These are phyloP conservation scores for Phytophthora capsici DNA, from an alignment of 352 stramenopile species.

Conservation along the genomic window DNA sequence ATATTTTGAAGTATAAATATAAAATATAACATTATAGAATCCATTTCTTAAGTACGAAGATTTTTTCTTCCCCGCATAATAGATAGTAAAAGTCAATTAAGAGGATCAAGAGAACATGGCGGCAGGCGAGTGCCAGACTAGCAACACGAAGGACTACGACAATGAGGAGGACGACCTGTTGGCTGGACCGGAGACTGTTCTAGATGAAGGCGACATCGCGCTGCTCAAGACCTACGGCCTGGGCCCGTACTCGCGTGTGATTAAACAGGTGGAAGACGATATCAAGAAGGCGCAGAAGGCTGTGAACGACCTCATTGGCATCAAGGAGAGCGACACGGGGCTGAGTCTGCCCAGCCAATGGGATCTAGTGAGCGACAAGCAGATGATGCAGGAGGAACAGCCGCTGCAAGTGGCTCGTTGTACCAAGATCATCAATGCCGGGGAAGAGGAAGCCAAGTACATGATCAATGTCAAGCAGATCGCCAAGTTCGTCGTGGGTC, in stretches of 20 bases:
- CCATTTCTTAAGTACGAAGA: constrained; percentile 18
- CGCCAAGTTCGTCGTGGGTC: constrained; percentile 99
- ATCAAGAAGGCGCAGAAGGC: constrained; percentile 97
- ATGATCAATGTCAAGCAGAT: constrained; percentile 99
- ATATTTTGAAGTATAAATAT: not conserved
- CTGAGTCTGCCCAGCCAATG: constrained; percentile 97
- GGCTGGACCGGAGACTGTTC: constrained; percentile 74
- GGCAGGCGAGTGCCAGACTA: constrained; percentile 95
- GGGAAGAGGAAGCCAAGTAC: constrained; percentile 98
- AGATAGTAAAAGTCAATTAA: not conserved
- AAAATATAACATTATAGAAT: not conserved
- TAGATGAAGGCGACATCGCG: constrained; percentile 97
- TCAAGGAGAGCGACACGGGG: constrained; percentile 99
- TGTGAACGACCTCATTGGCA: constrained; percentile 93
- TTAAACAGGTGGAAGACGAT: constrained; percentile 98
- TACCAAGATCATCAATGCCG: constrained; percentile 95
- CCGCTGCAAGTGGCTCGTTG: constrained; percentile 97
- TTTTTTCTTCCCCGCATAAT: constrained; percentile 5
- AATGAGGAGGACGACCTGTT: constrained; percentile 92
- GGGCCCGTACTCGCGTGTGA: constrained; percentile 96
- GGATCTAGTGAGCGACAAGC: constrained; percentile 99
- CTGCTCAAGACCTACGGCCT: constrained; percentile 99
- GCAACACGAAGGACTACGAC: constrained; percentile 96
- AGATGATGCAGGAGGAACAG: constrained; percentile 99
- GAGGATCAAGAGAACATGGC: constrained; percentile 27